These are phyloP conservation scores for Canariomyces notabilis DNA, from an alignment of 2,329 filamentous ascomycete genomes.

Conservation along the genomic window DNA sequence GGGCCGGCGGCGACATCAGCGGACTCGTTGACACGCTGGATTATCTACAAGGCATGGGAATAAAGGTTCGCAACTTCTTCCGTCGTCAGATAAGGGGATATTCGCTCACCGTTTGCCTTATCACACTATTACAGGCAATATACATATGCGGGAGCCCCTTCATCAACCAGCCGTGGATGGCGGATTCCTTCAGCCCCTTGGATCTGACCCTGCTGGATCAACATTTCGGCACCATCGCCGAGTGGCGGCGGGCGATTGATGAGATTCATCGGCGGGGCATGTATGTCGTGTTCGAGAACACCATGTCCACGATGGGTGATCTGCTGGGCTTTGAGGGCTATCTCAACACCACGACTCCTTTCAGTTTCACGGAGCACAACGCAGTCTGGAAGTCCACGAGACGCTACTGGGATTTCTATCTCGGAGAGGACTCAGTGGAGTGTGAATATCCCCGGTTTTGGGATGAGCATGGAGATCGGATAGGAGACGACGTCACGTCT, in stretches of 20 bases:
- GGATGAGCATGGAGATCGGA: constrained; percentile 49
- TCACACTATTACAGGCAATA: constrained; percentile 39
- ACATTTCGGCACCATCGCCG: constrained; percentile 54
- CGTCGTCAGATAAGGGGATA: neutral
- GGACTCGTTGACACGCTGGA: constrained; percentile 57
- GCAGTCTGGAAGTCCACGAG: constrained; percentile 50
- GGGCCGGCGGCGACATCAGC: constrained; percentile 55
- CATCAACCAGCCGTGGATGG: constrained; percentile 58
- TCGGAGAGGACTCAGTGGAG: constrained; percentile 46
- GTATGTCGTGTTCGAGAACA: constrained; percentile 64
- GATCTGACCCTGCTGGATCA: constrained; percentile 59
- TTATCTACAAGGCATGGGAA: constrained; percentile 61
- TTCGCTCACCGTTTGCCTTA: neutral
- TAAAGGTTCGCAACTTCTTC: constrained; percentile 42
- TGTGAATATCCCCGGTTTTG: constrained; percentile 58
- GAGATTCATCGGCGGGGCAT: constrained; percentile 57
- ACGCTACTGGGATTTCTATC: constrained; percentile 52
- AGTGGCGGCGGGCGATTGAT: constrained; percentile 52
- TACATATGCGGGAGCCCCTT: constrained; percentile 58
- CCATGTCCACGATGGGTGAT: constrained; percentile 59
- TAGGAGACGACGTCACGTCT: constrained; percentile 42
- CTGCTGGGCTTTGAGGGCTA: constrained; percentile 57
- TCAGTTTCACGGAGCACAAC: constrained; percentile 49
- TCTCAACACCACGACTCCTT: constrained; percentile 52
- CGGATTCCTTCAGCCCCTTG: constrained; percentile 51